Percentiles rank a stretch among this genome's conserved stretches.
These are phyloP conservation scores for Hamamelis virginiana DNA, from an alignment of 164 flowering plant genomes.

Conservation along the genomic window DNA sequence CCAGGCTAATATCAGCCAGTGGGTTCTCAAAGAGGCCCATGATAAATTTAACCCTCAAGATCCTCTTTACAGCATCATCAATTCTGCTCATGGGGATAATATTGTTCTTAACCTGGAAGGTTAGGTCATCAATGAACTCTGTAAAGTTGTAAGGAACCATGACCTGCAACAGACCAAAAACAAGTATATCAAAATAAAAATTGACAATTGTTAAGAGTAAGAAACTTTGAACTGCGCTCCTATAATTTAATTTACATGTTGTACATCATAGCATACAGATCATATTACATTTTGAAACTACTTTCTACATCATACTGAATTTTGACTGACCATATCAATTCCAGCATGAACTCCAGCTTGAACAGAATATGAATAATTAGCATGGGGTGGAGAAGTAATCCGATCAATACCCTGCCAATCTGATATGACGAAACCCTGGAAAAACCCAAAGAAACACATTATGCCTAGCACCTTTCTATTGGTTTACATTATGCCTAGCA, in stretches of 20 bases:
- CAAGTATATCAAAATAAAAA: neutral
- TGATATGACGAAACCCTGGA: conserved; percentile 31
- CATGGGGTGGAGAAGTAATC: conserved; percentile 18
- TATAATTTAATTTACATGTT: no score
- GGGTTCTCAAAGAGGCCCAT: conserved; percentile 52
- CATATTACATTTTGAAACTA: no score
- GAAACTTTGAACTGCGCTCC: no score
- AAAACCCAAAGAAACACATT: neutral
- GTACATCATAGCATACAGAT: no score
- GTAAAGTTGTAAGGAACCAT: conserved; percentile 28
- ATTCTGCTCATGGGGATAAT: conserved; percentile 36
- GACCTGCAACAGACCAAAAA: conserved; percentile 19
- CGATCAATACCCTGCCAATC: conserved; percentile 30
- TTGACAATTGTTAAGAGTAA: no score
- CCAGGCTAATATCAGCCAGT: conserved; percentile 33
- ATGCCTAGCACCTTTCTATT: neutral
- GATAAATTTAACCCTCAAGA: conserved; percentile 36
- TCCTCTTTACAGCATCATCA: conserved; percentile 40
- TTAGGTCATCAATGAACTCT: conserved; percentile 28
- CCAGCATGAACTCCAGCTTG: conserved; percentile 21
- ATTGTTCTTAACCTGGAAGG: conserved; percentile 27
- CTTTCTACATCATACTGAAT: no score
- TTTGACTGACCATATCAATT: conserved; percentile 24
- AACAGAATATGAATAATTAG: conserved; percentile 24
- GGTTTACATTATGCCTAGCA: neutral